Evolutionary conservation across 495 filamentous ascomycete genomes (phyloP).

Genomic region (Hypoxylon trugodes): DNA sequence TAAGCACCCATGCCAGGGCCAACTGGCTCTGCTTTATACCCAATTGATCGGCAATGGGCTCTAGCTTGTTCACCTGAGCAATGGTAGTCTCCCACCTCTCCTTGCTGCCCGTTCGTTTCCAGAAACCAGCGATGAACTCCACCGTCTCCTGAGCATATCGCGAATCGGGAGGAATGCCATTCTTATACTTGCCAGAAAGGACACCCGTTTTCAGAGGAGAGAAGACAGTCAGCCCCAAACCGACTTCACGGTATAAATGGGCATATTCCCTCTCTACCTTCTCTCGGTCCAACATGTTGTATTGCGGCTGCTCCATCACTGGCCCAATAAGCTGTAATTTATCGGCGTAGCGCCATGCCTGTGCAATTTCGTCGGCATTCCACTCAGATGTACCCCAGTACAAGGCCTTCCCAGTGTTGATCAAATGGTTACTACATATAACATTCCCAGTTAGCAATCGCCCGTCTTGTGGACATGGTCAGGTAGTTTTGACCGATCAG

Average conservation of each 20-base stretch:
- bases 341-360: slow-evolving; percentile 79
- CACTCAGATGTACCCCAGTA: slow-evolving; percentile 95
- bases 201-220: slow-evolving; percentile 76
- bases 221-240: slow-evolving; percentile 77
- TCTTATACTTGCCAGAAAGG: slow-evolving; percentile 84
- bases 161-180: slow-evolving; percentile 66
- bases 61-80: slow-evolving; percentile 55
- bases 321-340: slow-evolving; percentile 80
- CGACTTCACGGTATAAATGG: slow-evolving; percentile 68
- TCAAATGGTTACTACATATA: slow-evolving; percentile 81
- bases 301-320: slow-evolving; percentile 84
- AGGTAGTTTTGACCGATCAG: too few relatives aligned
- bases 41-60: slow-evolving; percentile 73
- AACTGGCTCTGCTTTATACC: slow-evolving; percentile 71
- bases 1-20: slow-evolving; percentile 81
- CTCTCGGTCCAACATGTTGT: slow-evolving; percentile 78
- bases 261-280: slow-evolving; percentile 80
- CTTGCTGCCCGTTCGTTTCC: slow-evolving; percentile 53
- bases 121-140: slow-evolving; percentile 59
- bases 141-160: slow-evolving; percentile 57
- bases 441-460: too few relatives aligned
- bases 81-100: slow-evolving; percentile 57
- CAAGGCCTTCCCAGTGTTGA: slow-evolving; percentile 79
- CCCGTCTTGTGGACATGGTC: too few relatives aligned
- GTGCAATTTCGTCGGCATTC: slow-evolving; percentile 80